Evolutionary conservation across 129 eudicot genomes (phyloP).

Genomic region (Scalesia atractyloides): DNA sequence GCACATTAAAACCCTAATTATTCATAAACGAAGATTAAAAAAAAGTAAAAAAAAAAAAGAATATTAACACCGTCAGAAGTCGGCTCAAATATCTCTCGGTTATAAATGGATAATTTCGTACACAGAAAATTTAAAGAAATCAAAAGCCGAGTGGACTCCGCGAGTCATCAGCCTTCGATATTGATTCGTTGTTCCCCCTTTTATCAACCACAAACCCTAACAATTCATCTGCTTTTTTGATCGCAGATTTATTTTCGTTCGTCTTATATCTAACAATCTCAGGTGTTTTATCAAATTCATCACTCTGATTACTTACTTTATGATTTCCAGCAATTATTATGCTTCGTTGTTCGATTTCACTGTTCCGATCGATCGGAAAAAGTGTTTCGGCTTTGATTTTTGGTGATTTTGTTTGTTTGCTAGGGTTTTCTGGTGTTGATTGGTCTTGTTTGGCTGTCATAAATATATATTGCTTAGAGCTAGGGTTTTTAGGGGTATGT

Average conservation of each 20-base stretch:
- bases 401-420: background rate
- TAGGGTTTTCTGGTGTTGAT: background rate
- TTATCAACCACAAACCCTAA: conserved; percentile 25
- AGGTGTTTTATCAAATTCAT: conserved; percentile 21
- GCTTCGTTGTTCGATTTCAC: conserved; percentile 15
- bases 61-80: background rate
- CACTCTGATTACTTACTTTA: conserved; percentile 4
- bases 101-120: conserved; percentile 9
- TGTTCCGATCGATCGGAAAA: conserved; percentile 15
- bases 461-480: background rate
- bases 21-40: background rate
- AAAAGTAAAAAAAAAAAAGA: background rate
- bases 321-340: conserved; percentile 7
- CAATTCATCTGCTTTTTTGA: background rate
- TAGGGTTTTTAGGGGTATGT: conserved; percentile 6
- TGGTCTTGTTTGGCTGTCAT: background rate
- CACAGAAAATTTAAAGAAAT: background rate
- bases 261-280: background rate
- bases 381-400: background rate
- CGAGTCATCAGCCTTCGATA: conserved; percentile 20
- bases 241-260: conserved; percentile 7
- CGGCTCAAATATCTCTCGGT: conserved; percentile 20
- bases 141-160: conserved; percentile 30
- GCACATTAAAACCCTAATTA: background rate
- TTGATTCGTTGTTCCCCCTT: conserved; percentile 2